Evolutionary conservation across 257 asterid species (phyloP).

Genomic region (Jasminum sambac): DNA sequence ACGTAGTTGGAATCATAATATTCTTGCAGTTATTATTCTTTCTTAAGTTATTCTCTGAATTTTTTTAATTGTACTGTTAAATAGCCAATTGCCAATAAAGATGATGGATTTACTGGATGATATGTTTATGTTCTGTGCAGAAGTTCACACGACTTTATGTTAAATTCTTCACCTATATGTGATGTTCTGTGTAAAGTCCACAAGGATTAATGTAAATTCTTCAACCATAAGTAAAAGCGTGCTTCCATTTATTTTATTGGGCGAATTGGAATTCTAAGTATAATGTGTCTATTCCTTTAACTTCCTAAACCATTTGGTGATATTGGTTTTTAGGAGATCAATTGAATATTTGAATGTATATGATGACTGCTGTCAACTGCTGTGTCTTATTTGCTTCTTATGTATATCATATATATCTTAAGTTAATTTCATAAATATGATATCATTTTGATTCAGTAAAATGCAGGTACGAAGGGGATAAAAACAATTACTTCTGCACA

Average conservation of each 20-base stretch:
- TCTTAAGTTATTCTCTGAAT: background rate
- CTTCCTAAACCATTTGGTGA: background rate
- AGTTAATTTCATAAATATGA: too few relatives aligned
- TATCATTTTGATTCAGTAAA: too few relatives aligned
- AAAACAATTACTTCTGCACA: too few relatives aligned
- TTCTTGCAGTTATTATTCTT: background rate
- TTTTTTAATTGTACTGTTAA: background rate
- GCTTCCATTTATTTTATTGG: background rate
- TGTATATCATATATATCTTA: too few relatives aligned
- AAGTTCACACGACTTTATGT: too few relatives aligned
- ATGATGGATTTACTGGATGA: background rate
- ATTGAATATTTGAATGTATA: background rate
- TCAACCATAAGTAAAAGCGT: background rate
- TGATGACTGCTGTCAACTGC: too few relatives aligned
- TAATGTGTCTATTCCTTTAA: background rate
- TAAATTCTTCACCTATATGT: too few relatives aligned
- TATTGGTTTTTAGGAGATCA: background rate
- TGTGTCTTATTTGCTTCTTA: too few relatives aligned
- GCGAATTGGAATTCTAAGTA: background rate
- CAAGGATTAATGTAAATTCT: too few relatives aligned
- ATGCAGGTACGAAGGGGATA: too few relatives aligned
- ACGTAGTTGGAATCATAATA: background rate
- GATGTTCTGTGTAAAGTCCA: too few relatives aligned
- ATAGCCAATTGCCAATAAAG: background rate
- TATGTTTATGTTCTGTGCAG: background rate